Evolutionary conservation across 2,329 filamentous ascomycete species (phyloP).

Genomic region (Calonectria multiphialidica): DNA sequence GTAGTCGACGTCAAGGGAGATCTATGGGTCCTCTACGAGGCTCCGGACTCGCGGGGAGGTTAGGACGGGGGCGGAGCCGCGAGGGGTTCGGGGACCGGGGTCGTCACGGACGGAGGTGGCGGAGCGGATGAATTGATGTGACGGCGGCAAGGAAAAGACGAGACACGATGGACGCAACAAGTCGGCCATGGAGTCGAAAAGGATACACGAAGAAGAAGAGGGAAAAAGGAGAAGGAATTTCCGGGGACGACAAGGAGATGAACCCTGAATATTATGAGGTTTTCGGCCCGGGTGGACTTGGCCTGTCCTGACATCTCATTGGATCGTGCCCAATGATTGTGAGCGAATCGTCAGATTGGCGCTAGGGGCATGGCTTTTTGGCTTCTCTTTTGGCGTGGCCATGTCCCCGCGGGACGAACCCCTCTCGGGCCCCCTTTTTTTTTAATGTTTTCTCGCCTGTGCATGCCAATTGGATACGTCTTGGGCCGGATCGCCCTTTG

Average conservation of each 20-base stretch:
- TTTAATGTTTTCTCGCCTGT: background rate
- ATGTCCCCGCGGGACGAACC: slow-evolving; percentile 2
- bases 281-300: slow-evolving; percentile 34
- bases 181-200: background rate
- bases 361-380: slow-evolving; percentile 42
- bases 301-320: slow-evolving; percentile 40
- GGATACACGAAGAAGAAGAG: background rate
- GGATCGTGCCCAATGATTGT: slow-evolving; percentile 33
- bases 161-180: background rate
- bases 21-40: background rate
- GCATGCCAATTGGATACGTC: background rate
- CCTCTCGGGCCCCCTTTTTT: slow-evolving; percentile 15
- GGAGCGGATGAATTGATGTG: slow-evolving; percentile 16
- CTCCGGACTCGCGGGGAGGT: slow-evolving; percentile 36
- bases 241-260: background rate
- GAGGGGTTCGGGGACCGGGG: slow-evolving; percentile 33
- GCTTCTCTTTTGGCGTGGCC: slow-evolving; percentile 21
- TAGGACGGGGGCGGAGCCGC: slow-evolving; percentile 42
- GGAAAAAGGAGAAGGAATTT: background rate
- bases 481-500: background rate
- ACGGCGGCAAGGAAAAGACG: slow-evolving; percentile 1
- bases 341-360: slow-evolving; percentile 41
- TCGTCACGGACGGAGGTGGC: slow-evolving; percentile 29
- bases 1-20: background rate
- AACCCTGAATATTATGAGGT: slow-evolving; percentile 31